These are phyloP conservation scores for Pleurotus ostreatus DNA, from an alignment of 768 basidiomycete genomes.

Conservation along the genomic window DNA sequence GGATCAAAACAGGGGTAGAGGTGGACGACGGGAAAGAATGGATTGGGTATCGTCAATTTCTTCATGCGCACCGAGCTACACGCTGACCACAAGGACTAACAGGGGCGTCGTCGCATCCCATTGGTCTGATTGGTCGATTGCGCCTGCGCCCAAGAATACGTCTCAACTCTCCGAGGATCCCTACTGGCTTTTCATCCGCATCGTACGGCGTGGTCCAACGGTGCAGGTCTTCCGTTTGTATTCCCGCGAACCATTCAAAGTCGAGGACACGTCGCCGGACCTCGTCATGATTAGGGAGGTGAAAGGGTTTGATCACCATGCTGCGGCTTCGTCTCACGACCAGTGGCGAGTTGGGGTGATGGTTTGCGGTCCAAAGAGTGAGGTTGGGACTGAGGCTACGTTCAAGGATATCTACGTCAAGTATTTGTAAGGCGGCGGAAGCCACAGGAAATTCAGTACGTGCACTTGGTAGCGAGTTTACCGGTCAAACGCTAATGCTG, in stretches of 20 bases:
- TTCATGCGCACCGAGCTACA: no score
- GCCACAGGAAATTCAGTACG: no score
- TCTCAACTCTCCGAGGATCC: not conserved
- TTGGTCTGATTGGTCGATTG: conserved; percentile 11
- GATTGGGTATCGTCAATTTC: conserved; percentile 2
- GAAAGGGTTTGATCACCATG: conserved; percentile 1
- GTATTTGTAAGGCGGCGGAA: not conserved
- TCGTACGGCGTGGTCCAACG: conserved; percentile 5
- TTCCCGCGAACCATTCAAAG: not conserved
- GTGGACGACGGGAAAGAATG: conserved; percentile 11
- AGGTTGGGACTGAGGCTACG: conserved; percentile 8
- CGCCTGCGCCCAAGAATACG: conserved; percentile 1
- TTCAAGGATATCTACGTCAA: conserved; percentile 7
- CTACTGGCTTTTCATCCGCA: conserved; percentile 7
- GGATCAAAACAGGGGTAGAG: conserved; percentile 12
- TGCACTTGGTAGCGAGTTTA: no score
- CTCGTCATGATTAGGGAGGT: conserved; percentile 10
- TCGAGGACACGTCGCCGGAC: not conserved
- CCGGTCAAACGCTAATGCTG: no score
- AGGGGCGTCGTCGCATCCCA: conserved; percentile 10
- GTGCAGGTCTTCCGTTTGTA: conserved; percentile 2
- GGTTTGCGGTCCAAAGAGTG: conserved; percentile 13
- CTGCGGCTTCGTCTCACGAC: not conserved
- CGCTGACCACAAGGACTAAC: not conserved
- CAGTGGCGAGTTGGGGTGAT: conserved; percentile 10